Conservation (phyloP, 805 yeast species). For the Starmerella lactis-condensi region DNA sequence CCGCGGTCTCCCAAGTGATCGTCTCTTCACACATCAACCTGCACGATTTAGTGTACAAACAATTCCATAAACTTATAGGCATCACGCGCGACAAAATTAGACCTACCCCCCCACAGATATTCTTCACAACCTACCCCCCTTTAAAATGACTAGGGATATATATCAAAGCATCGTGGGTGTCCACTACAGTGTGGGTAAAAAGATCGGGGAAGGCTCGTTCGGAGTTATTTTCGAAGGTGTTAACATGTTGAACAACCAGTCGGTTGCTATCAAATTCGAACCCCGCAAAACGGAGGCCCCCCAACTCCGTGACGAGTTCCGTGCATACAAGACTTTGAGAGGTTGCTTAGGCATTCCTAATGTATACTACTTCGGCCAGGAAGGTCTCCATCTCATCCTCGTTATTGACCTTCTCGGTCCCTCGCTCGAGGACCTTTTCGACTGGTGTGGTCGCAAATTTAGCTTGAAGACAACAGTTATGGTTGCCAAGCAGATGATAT, state of each 20-base stretch:
- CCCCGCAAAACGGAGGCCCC: conserved; percentile 96
- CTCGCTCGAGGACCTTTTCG: conserved; percentile 84
- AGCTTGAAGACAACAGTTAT: conserved; percentile 76
- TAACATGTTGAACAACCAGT: conserved; percentile 74
- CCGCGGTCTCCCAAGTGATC: too few relatives aligned
- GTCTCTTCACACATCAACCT: too few relatives aligned
- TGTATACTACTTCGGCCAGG: conserved; percentile 97
- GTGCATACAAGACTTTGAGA: conserved; percentile 75
- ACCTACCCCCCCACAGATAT: too few relatives aligned
- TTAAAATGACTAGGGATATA: conserved; percentile 2
- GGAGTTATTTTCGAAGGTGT: conserved; percentile 95
- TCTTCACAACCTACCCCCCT: too few relatives aligned
- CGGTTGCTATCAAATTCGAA: conserved; percentile 88
- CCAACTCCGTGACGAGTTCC: conserved; percentile 85
- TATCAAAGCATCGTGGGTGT: conserved; percentile 50
- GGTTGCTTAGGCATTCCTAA: conserved; percentile 78
- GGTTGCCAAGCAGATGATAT: conserved; percentile 87
- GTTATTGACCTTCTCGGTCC: conserved; percentile 94
- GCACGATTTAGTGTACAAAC: too few relatives aligned
- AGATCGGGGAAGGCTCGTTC: conserved; percentile 96
- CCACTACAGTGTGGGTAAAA: conserved; percentile 91
- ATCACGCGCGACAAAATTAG: too few relatives aligned
- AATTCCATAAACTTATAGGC: too few relatives aligned
- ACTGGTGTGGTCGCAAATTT: conserved; percentile 93
- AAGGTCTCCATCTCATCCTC: conserved; percentile 85